Percentiles rank a stretch among this genome's conserved stretches.
These are phyloP conservation scores for Tetrahymena borealis DNA, from an alignment of 73 alveolate species.

Conservation along the genomic window DNA sequence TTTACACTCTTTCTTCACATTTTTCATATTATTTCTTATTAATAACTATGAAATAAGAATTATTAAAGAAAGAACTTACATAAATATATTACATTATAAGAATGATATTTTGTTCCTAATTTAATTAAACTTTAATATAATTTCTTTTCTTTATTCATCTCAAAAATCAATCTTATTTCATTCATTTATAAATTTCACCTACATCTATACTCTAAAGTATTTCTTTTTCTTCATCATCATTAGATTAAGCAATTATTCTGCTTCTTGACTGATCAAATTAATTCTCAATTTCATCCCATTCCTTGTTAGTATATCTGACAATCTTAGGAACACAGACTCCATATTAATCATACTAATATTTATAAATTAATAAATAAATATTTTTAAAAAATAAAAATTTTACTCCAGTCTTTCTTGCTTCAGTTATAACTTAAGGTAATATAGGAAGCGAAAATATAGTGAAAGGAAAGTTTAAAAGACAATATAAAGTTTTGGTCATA, in stretches of 20 bases:
- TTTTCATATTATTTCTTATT: no score
- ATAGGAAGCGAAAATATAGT: background rate
- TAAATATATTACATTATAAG: no score
- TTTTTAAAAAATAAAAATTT: background rate
- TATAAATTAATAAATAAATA: background rate
- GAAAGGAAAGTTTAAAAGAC: background rate
- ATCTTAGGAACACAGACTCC: background rate
- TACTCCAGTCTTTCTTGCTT: background rate
- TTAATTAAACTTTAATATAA: no score
- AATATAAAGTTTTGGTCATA: background rate
- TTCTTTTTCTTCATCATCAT: background rate
- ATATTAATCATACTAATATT: background rate
- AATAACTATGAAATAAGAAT: no score
- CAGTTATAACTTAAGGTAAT: background rate
- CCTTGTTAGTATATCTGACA: background rate
- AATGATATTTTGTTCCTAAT: no score
- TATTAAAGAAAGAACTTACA: no score
- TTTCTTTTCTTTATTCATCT: no score
- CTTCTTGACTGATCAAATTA: background rate
- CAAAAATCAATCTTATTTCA: no score
- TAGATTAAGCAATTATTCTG: background rate
- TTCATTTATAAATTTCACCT: background rate
- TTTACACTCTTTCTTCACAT: no score
- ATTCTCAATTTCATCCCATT: background rate
- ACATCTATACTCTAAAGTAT: background rate